A percentile compares a stretch with the other conserved stretches of the same genome.
Evolutionary conservation across 805 yeast genomes (phyloP).

Genomic region (Priceomyces medius): DNA sequence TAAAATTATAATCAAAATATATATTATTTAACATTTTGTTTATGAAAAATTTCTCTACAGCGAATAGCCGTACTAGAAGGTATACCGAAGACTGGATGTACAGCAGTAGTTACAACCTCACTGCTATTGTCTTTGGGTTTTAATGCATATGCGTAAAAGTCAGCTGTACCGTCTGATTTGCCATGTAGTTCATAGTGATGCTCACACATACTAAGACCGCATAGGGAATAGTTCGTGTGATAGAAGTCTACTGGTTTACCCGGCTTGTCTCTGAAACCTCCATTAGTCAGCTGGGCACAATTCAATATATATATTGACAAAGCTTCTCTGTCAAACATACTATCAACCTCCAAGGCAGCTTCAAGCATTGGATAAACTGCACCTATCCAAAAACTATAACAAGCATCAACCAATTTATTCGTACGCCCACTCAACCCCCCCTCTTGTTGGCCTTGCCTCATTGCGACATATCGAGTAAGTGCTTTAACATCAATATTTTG

Average conservation of each 20-base stretch:
- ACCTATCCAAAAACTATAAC: constrained; percentile 96
- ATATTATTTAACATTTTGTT: too few species aligned
- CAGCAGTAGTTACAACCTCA: constrained; percentile 14
- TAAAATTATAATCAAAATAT: too few species aligned
- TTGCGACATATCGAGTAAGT: constrained; percentile 64
- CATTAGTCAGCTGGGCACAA: constrained; percentile 69
- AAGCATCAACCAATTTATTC: constrained; percentile 92
- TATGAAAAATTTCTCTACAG: too few species aligned
- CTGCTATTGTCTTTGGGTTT: constrained; percentile 7
- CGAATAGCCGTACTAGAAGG: constrained; percentile 34
- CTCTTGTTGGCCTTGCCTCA: constrained; percentile 69
- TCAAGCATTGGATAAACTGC: constrained; percentile 68
- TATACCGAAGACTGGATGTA: constrained; percentile 31
- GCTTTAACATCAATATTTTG: constrained; percentile 44
- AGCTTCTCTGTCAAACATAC: constrained; percentile 50
- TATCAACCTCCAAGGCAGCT: constrained; percentile 21
- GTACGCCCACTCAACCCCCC: constrained; percentile 90
- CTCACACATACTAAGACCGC: constrained; percentile 70
- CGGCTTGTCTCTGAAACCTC: constrained; percentile 91
- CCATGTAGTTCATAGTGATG: constrained; percentile 28
- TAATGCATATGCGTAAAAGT: constrained; percentile 20
- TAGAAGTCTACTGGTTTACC: constrained; percentile 78
- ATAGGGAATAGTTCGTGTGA: constrained; percentile 81
- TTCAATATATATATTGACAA: constrained; percentile 64
- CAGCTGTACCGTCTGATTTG: constrained; percentile 3